phyloP scores from a whole-genome alignment of 345 rosid genomes.

The Camelina laxa region DNA sequence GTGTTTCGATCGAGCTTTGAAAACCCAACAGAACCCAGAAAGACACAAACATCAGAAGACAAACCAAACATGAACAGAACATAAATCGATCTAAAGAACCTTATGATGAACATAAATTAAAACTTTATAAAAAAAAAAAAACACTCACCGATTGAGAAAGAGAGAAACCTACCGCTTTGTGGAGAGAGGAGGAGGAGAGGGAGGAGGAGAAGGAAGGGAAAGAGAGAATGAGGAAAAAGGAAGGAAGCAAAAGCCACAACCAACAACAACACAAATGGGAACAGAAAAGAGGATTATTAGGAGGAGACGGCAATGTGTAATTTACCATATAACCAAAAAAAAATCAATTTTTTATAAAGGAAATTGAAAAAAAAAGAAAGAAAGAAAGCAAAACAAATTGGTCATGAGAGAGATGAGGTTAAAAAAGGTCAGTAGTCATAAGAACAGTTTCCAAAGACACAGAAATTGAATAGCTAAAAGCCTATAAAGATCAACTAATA shows the following conservation, averaged over 20 bases:
- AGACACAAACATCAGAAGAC: slow-evolving; percentile 6
- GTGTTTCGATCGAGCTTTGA: slow-evolving; percentile 27
- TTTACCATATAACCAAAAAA: slow-evolving; percentile 34
- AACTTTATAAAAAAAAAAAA: neutral
- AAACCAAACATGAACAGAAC: neutral
- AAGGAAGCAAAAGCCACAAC: slow-evolving; percentile 6
- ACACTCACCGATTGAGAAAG: neutral
- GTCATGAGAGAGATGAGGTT: slow-evolving; percentile 12
- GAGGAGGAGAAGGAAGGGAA: slow-evolving; percentile 4
- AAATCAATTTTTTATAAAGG: neutral
- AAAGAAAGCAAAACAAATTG: slow-evolving; percentile 22
- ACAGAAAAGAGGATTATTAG: slow-evolving; percentile 40
- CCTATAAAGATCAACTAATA: slow-evolving; percentile 22
- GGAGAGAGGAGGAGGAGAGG: slow-evolving; percentile 12
- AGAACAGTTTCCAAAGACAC: slow-evolving; percentile 37
- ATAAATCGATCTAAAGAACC: slow-evolving; percentile 28
- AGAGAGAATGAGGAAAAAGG: slow-evolving; percentile 17
- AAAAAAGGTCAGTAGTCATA: slow-evolving; percentile 20
- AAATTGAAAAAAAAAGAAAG: neutral
- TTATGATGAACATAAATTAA: neutral
- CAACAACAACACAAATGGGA: slow-evolving; percentile 33
- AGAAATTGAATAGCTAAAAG: slow-evolving; percentile 20
- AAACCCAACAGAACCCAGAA: slow-evolving; percentile 6
- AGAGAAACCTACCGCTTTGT: slow-evolving; percentile 32
- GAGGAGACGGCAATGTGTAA: slow-evolving; percentile 38